Evolutionary conservation across 1,284 basidiomycete genomes (phyloP).

Genomic region (Tylopilus sp.): DNA sequence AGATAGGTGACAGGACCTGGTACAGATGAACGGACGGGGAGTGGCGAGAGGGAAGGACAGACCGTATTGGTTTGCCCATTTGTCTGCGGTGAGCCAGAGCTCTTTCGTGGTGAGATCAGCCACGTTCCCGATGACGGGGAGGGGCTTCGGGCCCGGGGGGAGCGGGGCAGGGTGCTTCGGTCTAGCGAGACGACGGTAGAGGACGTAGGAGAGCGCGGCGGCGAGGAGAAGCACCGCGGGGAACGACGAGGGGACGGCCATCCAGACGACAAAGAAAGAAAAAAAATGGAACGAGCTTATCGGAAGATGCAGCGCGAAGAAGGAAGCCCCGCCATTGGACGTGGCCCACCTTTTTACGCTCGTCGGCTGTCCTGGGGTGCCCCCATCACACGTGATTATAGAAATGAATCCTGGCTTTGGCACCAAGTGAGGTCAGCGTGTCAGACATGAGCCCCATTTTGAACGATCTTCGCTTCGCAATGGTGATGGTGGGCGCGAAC

Average conservation of each 20-base stretch:
- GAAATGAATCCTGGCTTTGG: neutral
- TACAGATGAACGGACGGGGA: too few species aligned
- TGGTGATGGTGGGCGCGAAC: neutral
- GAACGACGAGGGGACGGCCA: slow-evolving; percentile 22
- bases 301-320: slow-evolving; percentile 33
- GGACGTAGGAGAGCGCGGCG: slow-evolving; percentile 23
- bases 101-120: slow-evolving; percentile 67
- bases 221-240: slow-evolving; percentile 34
- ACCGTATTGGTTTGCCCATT: slow-evolving; percentile 66
- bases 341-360: slow-evolving; percentile 21
- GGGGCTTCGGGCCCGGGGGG: slow-evolving; percentile 76
- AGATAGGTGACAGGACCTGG: slow-evolving; percentile 74
- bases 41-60: slow-evolving; percentile 26
- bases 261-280: slow-evolving; percentile 12
- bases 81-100: slow-evolving; percentile 61
- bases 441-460: neutral
- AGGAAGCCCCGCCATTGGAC: slow-evolving; percentile 29
- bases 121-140: slow-evolving; percentile 73
- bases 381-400: slow-evolving; percentile 21
- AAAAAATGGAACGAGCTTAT: slow-evolving; percentile 9
- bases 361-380: slow-evolving; percentile 5
- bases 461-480: neutral
- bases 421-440: slow-evolving; percentile 1
- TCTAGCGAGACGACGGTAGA: slow-evolving; percentile 28
- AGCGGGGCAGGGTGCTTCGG: slow-evolving; percentile 35